Conservation (phyloP, 768 basidiomycete genomes). For the Piloderma croceum region DNA sequence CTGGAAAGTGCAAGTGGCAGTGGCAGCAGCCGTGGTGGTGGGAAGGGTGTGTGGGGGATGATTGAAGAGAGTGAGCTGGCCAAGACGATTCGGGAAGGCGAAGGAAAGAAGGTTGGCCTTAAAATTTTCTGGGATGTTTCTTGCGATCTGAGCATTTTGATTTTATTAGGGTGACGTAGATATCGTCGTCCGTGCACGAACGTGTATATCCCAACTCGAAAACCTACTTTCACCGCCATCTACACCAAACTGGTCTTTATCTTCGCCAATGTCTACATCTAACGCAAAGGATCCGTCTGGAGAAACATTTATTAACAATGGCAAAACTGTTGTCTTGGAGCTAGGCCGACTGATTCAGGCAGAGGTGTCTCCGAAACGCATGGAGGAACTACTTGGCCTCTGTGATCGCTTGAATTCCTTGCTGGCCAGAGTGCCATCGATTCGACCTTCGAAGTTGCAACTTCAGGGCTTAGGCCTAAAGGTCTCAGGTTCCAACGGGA, state of each 20-base stretch:
- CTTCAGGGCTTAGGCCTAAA: slow-evolving; percentile 42
- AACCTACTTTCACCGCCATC: slow-evolving; percentile 17
- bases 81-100: slow-evolving; percentile 51
- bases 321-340: no score
- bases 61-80: slow-evolving; percentile 84
- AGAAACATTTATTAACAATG: no score
- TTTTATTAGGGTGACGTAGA: slow-evolving; percentile 35
- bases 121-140: slow-evolving; percentile 1
- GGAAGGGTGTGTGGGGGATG: slow-evolving; percentile 77
- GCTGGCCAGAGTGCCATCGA: slow-evolving; percentile 43
- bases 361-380: slow-evolving; percentile 12
- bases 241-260: no score
- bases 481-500: slow-evolving; percentile 10
- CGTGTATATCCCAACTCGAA: slow-evolving; percentile 37
- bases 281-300: no score
- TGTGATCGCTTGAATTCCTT: slow-evolving; percentile 66
- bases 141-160: slow-evolving; percentile 5
- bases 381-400: slow-evolving; percentile 64
- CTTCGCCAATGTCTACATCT: slow-evolving; percentile 16
- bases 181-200: slow-evolving; percentile 42
- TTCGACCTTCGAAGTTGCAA: slow-evolving; percentile 33
- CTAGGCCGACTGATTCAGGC: no score
- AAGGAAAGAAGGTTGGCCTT: slow-evolving; percentile 43
- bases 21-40: slow-evolving; percentile 46
- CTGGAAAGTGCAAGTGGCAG: slow-evolving; percentile 17